phyloP scores from a whole-genome alignment of 106 monocot genomes.

The Acorus gramineus region DNA sequence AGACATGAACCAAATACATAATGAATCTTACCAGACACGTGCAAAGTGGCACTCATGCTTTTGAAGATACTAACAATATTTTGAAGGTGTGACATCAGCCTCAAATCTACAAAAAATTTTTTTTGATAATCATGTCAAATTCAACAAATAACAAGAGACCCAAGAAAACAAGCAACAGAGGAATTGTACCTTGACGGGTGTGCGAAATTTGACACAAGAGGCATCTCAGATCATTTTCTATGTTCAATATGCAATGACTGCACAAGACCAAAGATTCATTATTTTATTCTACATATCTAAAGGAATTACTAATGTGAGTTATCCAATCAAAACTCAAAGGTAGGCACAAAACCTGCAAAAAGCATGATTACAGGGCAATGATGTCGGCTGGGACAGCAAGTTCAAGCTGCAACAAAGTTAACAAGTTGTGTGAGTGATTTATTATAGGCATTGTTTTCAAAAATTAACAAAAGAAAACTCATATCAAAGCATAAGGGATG shows the following conservation, averaged over 20 bases:
- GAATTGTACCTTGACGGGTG: constrained; percentile 47
- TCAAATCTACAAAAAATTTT: constrained; percentile 43
- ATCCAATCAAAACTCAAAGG: neutral
- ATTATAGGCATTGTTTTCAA: too few species aligned
- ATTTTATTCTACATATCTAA: neutral
- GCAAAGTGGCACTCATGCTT: constrained; percentile 51
- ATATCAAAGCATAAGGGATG: too few species aligned
- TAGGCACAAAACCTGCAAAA: constrained; percentile 43
- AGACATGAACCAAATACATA: neutral
- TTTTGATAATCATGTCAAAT: neutral
- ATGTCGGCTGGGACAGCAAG: constrained; percentile 35
- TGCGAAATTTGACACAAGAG: constrained; percentile 37
- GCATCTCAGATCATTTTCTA: constrained; percentile 22
- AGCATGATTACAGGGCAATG: constrained; percentile 56
- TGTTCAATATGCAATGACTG: constrained; percentile 46
- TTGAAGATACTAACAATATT: constrained; percentile 53
- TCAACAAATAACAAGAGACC: neutral
- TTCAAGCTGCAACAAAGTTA: constrained; percentile 36
- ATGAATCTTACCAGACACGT: constrained; percentile 26
- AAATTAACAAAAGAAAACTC: too few species aligned
- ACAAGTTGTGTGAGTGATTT: too few species aligned
- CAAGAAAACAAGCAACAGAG: too few species aligned
- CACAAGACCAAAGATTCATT: constrained; percentile 3
- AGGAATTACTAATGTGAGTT: neutral
- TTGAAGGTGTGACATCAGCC: constrained; percentile 45